Evolutionary conservation across 306 rosid genomes (phyloP).

Genomic region (Casuarina glauca): DNA sequence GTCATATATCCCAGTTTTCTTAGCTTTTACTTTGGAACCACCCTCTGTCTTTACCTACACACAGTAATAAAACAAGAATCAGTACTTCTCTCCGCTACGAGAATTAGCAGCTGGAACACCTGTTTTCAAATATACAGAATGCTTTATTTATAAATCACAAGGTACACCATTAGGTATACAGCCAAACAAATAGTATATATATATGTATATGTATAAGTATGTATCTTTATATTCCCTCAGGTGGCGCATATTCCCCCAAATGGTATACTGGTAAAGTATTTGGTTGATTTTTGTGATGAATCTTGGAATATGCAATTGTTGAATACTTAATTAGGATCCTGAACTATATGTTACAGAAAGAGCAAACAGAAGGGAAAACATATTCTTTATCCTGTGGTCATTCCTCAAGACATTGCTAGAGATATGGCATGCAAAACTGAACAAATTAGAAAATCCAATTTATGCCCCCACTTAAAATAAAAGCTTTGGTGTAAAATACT

Average conservation of each 20-base stretch:
- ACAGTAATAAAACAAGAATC: slow-evolving; percentile 19
- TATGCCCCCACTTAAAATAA: background rate
- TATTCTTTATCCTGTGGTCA: background rate
- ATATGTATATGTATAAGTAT: too few relatives aligned
- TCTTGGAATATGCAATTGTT: too few relatives aligned
- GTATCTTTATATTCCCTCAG: too few relatives aligned
- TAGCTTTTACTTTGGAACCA: slow-evolving; percentile 76
- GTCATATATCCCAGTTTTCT: slow-evolving; percentile 83
- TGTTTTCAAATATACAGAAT: background rate
- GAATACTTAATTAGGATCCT: too few relatives aligned
- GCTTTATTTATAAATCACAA: background rate
- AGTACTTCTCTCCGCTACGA: background rate
- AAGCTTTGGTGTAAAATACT: background rate
- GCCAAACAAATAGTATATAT: background rate
- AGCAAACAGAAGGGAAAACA: background rate
- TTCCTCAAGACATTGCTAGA: background rate
- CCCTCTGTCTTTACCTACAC: slow-evolving; percentile 83
- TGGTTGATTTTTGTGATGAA: background rate
- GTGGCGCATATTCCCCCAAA: too few relatives aligned
- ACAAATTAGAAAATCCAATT: background rate
- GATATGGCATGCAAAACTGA: background rate
- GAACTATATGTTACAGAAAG: background rate
- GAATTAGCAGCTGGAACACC: slow-evolving; percentile 12
- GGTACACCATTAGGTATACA: background rate
- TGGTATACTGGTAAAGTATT: too few relatives aligned